A percentile compares a stretch with the other conserved stretches of the same genome.
Conservation (phyloP, 1,284 basidiomycete species). For the Nidula niveotomentosa region DNA sequence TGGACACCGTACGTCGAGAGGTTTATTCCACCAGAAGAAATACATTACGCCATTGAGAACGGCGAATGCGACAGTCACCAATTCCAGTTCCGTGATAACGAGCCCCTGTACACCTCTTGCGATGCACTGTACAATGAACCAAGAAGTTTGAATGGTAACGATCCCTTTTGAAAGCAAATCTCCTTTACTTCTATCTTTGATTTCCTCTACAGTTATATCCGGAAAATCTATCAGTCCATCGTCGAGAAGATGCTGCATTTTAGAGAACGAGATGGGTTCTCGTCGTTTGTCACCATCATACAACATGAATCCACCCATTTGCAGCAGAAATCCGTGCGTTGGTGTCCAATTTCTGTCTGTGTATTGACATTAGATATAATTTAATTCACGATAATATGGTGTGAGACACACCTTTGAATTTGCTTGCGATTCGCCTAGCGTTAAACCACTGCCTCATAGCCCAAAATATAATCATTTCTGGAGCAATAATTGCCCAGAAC, state of each 20-base stretch:
- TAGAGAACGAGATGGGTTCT: not conserved
- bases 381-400: not conserved
- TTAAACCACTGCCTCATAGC: not conserved
- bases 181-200: constrained; percentile 26
- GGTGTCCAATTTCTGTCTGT: constrained; percentile 10
- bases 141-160: constrained; percentile 17
- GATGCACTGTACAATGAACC: constrained; percentile 18
- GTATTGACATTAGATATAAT: not conserved
- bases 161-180: constrained; percentile 24
- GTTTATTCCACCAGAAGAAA: constrained; percentile 29
- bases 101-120: constrained; percentile 11
- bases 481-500: not conserved
- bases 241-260: not conserved
- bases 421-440: not conserved
- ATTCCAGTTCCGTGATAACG: constrained; percentile 18
- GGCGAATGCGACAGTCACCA: constrained; percentile 19
- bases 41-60: constrained; percentile 15
- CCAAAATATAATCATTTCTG: not conserved
- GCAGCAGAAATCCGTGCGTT: constrained; percentile 7
- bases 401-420: not conserved
- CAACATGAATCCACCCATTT: constrained; percentile 12
- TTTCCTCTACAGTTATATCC: constrained; percentile 14
- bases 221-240: constrained; percentile 8
- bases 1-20: constrained; percentile 18
- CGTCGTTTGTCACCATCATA: not conserved